These are phyloP conservation scores for Lodderomyces margitis DNA, from an alignment of 1,139 yeast genomes.

Conservation along the genomic window DNA sequence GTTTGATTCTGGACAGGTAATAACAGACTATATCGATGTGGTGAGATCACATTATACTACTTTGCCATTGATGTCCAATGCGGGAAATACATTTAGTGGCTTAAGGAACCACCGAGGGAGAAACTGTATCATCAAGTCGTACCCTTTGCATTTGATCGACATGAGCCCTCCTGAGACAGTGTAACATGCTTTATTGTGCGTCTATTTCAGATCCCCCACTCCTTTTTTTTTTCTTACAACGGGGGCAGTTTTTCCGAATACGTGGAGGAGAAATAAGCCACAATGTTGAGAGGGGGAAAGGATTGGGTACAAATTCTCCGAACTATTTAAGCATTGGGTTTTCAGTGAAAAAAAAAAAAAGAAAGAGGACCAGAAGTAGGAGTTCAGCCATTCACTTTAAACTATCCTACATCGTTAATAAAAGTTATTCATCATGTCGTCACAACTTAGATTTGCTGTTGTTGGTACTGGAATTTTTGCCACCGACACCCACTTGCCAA, in stretches of 20 bases:
- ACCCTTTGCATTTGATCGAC: background rate
- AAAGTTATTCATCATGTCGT: slow-evolving; percentile 13
- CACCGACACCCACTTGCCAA: slow-evolving; percentile 76
- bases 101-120: background rate
- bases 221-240: background rate
- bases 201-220: background rate
- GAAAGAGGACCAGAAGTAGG: no score
- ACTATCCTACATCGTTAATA: no score
- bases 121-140: background rate
- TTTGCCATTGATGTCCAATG: slow-evolving; percentile 3
- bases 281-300: background rate
- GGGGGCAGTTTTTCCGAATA: background rate
- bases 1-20: background rate
- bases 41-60: background rate
- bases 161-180: background rate
- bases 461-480: slow-evolving; percentile 95
- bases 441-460: slow-evolving; percentile 59
- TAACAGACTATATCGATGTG: background rate
- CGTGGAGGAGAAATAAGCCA: background rate
- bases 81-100: background rate
- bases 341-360: background rate
- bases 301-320: slow-evolving; percentile 1
- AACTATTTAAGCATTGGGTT: background rate
- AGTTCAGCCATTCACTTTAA: background rate
- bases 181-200: background rate